These are phyloP conservation scores for Phytopythium ostracodes DNA, from an alignment of 352 stramenopile species.

Conservation along the genomic window DNA sequence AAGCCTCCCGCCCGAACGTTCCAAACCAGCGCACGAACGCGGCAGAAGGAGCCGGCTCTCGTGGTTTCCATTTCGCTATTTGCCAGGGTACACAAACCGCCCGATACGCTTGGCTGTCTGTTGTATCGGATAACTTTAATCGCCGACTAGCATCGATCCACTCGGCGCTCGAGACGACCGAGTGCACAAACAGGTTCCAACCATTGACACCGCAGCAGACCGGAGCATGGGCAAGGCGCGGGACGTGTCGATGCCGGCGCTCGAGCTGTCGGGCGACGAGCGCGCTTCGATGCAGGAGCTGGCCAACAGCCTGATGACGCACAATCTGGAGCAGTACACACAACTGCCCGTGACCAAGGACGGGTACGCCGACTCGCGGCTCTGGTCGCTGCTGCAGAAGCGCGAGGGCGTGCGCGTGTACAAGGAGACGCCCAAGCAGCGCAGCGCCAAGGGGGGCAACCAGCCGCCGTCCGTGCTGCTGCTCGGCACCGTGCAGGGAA, in stretches of 20 bases:
- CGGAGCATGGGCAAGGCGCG: slow-evolving; percentile 9
- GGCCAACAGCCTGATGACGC: slow-evolving; percentile 18
- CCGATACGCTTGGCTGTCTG: background rate
- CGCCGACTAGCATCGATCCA: too few relatives aligned
- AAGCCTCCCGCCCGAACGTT: background rate
- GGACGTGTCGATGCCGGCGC: slow-evolving; percentile 19
- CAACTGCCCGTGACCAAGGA: slow-evolving; percentile 20
- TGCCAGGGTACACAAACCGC: background rate
- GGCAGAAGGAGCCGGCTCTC: background rate
- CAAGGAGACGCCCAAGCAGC: slow-evolving; percentile 26
- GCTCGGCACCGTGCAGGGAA: slow-evolving; percentile 34
- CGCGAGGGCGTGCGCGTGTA: slow-evolving; percentile 26
- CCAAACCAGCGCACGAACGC: background rate
- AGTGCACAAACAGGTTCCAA: background rate
- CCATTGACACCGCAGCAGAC: background rate
- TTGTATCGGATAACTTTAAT: too few relatives aligned
- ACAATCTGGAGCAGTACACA: slow-evolving; percentile 26
- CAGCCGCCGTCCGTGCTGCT: slow-evolving; percentile 20
- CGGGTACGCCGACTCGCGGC: slow-evolving; percentile 27
- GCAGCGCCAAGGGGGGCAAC: slow-evolving; percentile 15
- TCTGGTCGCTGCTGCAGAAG: slow-evolving; percentile 26
- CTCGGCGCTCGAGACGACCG: background rate
- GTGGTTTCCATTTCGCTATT: slow-evolving; percentile 2
- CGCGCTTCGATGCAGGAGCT: slow-evolving; percentile 28
- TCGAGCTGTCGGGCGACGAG: slow-evolving; percentile 24